phyloP scores from a whole-genome alignment of 805 yeast genomes.

The Hanseniaspora occidentalis region DNA sequence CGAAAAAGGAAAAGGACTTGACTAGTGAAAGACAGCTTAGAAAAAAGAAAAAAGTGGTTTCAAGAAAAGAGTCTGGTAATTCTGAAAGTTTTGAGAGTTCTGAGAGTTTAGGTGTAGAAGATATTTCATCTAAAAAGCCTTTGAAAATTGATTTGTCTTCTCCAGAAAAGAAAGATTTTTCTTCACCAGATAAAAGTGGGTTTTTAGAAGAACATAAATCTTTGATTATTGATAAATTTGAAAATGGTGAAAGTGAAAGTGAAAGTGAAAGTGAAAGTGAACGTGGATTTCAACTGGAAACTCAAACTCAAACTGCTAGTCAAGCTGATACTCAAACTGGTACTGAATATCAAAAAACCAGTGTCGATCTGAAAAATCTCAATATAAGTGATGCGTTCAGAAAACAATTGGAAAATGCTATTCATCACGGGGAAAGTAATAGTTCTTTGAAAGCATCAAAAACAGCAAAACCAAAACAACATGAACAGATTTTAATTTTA shows the following conservation, averaged over 20 bases:
- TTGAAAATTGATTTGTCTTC: too few species aligned
- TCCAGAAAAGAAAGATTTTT: background rate
- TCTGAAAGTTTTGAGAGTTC: too few species aligned
- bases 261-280: background rate
- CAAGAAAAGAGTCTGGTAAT: too few species aligned
- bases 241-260: background rate
- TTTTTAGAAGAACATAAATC: conserved; percentile 7
- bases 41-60: too few species aligned
- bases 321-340: background rate
- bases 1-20: too few species aligned
- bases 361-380: conserved; percentile 15
- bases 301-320: background rate
- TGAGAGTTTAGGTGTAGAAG: too few species aligned
- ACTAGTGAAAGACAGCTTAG: too few species aligned
- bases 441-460: too few species aligned
- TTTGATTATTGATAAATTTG: conserved; percentile 13
- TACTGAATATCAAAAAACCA: background rate
- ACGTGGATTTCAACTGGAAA: background rate
- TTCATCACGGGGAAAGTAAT: background rate
- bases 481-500: too few species aligned
- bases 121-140: too few species aligned
- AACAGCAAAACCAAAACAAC: background rate
- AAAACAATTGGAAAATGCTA: conserved; percentile 21
- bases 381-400: conserved; percentile 27
- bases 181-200: background rate